Evolutionary conservation across 495 filamentous ascomycete species (phyloP), one percentile per base, ranked within the genome.

Genomic region (Penicillium ucsense): DNA sequence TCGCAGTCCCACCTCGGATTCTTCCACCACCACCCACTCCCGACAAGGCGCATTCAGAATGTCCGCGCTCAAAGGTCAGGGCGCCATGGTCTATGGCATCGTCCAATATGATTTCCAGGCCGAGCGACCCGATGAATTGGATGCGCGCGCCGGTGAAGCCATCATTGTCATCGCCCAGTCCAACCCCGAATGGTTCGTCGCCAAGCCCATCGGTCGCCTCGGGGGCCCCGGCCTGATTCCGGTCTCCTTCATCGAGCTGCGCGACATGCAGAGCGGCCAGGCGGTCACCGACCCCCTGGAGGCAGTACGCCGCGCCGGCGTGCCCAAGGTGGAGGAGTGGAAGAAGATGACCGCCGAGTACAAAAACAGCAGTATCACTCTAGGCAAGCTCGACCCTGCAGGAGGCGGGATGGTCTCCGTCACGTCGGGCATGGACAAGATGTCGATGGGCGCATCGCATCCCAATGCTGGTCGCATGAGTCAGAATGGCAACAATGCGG

Each of bases 131-230:
- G 94, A 97, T 54, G 92, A 98, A 65, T 66, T 98, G 52, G 91
- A 96, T 52, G 94, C 94, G 29, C 94, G 92, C 64, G 81, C 84
- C 40, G 94, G 92, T 47, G 92, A 98, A 65, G 86, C 88, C 34
- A 96, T 98, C 58, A 95, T 98, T 47, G 89, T 97, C 30, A 97
- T 97, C 61, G 92, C 92, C 35, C 92, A 96, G 65, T 97, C 92
- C n/a, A 96, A 97, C 57, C 89, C 91, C 34, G 92, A 98, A 64
- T 98, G 92, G 92, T 98, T 96, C 58, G 92, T 98, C 56, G 94
- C 94, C 10, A 98, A 98, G 68, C 94, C 92, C 5, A 98, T 97
- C 59, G 89, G 91, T 45, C 77, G 94, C 54, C 75, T 97, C 20
- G 92, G 92, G 27, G 92, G 92, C 8, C 92, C 92, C 1, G 92